A percentile compares a stretch with the other conserved stretches of the same genome.
Evolutionary conservation across 768 basidiomycete species (phyloP).

Genomic region (Phanerochaete carnosa): DNA sequence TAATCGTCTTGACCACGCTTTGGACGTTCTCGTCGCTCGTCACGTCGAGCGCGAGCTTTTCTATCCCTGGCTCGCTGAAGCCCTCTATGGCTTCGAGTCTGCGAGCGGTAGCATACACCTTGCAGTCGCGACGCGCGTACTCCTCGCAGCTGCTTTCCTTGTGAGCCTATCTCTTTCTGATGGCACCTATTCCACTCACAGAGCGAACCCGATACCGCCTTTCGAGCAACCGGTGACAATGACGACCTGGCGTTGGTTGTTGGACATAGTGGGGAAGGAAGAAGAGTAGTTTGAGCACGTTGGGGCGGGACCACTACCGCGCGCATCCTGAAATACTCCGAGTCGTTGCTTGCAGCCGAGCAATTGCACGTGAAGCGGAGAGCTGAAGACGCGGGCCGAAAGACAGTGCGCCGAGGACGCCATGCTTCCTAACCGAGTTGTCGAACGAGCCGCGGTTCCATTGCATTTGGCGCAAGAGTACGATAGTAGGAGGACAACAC

Average conservation of each 20-base stretch:
- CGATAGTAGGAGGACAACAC: too few species aligned
- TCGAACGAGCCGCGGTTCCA: too few species aligned
- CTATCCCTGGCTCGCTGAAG: conserved; percentile 44
- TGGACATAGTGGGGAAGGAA: background rate
- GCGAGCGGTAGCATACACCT: conserved; percentile 76
- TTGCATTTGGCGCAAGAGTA: too few species aligned
- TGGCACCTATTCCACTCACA: conserved; percentile 40
- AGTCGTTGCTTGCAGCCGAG: too few species aligned
- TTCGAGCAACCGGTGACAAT: conserved; percentile 73
- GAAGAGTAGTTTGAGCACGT: too few species aligned
- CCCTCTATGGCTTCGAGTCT: conserved; percentile 60
- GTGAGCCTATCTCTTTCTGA: background rate
- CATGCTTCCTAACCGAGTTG: too few species aligned
- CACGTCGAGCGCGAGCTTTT: conserved; percentile 57
- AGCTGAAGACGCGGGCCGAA: too few species aligned
- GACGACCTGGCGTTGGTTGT: conserved; percentile 37
- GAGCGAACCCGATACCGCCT: conserved; percentile 73
- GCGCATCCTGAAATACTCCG: too few species aligned
- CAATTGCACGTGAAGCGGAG: too few species aligned
- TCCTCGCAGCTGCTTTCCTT: conserved; percentile 52
- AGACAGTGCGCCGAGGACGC: too few species aligned
- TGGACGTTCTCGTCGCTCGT: conserved; percentile 56
- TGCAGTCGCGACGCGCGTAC: conserved; percentile 63
- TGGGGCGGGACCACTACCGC: too few species aligned
- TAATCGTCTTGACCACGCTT: conserved; percentile 46